A percentile compares a stretch with the other conserved stretches of the same genome.
phyloP scores from a whole-genome alignment of 768 basidiomycete genomes.

The Cystofilobasidium ferigula region DNA sequence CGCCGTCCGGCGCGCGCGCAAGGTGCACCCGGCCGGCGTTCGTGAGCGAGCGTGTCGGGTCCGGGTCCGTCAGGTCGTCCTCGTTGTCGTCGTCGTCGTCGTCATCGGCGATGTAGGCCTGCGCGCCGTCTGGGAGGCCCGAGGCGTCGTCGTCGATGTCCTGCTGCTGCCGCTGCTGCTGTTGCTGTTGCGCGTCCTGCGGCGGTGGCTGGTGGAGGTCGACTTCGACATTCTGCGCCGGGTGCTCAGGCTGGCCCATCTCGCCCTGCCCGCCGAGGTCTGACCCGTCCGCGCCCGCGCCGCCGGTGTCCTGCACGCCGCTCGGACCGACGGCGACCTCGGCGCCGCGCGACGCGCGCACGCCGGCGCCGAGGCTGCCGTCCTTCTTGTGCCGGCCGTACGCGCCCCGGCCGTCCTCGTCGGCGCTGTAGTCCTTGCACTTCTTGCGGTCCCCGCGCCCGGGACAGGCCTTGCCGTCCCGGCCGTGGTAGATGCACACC shows the following conservation, averaged over 20 bases:
- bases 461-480: not conserved
- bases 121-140: not conserved
- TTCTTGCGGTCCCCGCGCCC: conserved; percentile 8
- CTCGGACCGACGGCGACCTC: not conserved
- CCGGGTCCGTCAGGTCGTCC: not conserved
- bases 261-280: too few species aligned
- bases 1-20: too few species aligned
- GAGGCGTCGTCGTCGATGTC: too few species aligned
- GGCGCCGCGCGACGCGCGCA: too few species aligned
- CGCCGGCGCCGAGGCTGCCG: not conserved
- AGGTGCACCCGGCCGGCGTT: too few species aligned
- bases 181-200: too few species aligned
- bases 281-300: too few species aligned
- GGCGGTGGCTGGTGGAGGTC: too few species aligned
- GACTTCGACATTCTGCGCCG: too few species aligned
- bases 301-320: too few species aligned
- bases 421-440: not conserved
- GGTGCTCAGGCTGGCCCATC: too few species aligned
- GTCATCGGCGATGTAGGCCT: not conserved
- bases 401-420: not conserved
- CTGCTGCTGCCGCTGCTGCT: too few species aligned
- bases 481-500: not conserved
- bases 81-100: not conserved
- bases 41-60: not conserved
- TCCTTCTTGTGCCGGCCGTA: not conserved